Conservation (phyloP, 805 yeast species). For the Candida multigemmis region DNA sequence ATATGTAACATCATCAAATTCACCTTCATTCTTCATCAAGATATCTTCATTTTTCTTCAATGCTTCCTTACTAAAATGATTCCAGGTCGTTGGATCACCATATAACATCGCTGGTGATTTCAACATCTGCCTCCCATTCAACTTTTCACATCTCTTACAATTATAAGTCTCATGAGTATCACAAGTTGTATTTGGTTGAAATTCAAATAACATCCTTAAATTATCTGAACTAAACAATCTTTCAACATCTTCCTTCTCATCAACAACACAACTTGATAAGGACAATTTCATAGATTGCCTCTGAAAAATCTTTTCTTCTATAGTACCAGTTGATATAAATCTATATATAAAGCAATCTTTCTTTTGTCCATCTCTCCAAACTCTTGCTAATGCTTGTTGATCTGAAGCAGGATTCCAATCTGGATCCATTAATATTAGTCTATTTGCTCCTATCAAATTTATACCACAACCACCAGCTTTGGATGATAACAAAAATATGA, state of each 20-base stretch:
- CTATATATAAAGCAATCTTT: constrained; percentile 93
- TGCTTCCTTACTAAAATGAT: constrained; percentile 64
- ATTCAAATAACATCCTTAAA: constrained; percentile 67
- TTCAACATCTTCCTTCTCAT: constrained; percentile 92
- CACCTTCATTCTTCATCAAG: constrained; percentile 64
- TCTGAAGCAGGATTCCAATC: constrained; percentile 99
- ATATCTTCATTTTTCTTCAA: constrained; percentile 66
- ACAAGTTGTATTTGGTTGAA: constrained; percentile 56
- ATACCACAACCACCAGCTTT: constrained; percentile 99
- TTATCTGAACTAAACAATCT: constrained; percentile 79
- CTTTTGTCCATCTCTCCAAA: constrained; percentile 98
- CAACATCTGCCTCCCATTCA: constrained; percentile 40
- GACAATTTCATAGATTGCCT: constrained; percentile 92
- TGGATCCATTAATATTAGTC: constrained; percentile 76
- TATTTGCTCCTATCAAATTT: constrained; percentile 91
- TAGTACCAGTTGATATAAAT: constrained; percentile 89
- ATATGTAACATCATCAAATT: constrained; percentile 63
- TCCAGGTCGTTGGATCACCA: constrained; percentile 98
- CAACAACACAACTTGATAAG: constrained; percentile 91
- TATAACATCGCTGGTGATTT: constrained; percentile 84
- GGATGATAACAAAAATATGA: constrained; percentile 80
- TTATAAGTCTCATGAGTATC: constrained; percentile 91
- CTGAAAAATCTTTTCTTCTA: constrained; percentile 94
- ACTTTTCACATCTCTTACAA: constrained; percentile 64
- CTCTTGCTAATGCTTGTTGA: constrained; percentile 95